Base-by-base conservation (phyloP, 768 basidiomycete species). In the Suillus fuscotomentosus region DNA sequence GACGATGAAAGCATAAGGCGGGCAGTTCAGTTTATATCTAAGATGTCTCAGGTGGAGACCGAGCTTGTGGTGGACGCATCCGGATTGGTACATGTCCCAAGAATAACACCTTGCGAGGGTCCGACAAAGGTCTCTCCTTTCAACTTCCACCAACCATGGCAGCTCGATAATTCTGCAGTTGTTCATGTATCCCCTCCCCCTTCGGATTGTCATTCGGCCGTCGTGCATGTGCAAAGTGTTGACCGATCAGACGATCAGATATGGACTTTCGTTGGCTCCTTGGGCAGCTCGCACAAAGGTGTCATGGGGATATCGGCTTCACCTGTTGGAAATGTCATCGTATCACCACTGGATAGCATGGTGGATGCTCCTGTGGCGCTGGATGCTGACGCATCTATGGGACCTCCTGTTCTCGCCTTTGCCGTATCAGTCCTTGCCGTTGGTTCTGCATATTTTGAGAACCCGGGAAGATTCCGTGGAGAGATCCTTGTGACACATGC, bases 241-340 rank as follows among this genome's bases (percentile, higher is more conserved):
- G 22, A 3, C 17, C 51, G 8, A 9, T 24, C 24, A 24, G 61
- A 62, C 6, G 48, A 38, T 9, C 34, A 38, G 50, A 13, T 62
- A 51, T 62, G 61, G 61, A 1, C 31, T 39, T 62, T 62, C 36
- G 20, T 62, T 62, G 61, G 61, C 15, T n/a, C 15, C 9, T 34
- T 53, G 31, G 31, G 17, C 15, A 31, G 17, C 17, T 53, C 51
- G 8, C 17, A 11, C 31, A 31, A 20, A 34, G 1, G 36, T 15
- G 42, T 60, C 27, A 48, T 47, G 42, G 60, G 47, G 15, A 36
- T 42, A 13, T 47, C 60, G 0, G 17, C 60, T 5, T 45, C n/a
- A 1, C 20, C 43, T 60, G 13, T 48, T n/a, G 60, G 42, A 20
- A 60, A 42, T 24, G 5, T n/a, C 60, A 48, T 60, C 42, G 60